Conservation (phyloP, 2,329 filamentous ascomycete genomes). For the Colletotrichum horii region DNA sequence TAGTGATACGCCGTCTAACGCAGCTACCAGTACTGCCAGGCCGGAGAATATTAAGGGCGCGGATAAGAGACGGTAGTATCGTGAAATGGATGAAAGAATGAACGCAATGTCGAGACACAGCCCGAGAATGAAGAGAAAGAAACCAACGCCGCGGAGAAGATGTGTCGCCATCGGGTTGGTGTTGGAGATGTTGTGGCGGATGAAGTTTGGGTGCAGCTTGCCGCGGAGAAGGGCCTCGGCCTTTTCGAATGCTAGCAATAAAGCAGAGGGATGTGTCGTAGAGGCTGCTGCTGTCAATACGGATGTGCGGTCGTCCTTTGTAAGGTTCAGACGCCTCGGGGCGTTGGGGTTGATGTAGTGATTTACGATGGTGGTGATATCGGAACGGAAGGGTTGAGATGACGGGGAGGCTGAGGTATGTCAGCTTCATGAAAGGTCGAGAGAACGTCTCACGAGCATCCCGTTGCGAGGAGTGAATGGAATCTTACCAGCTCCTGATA, state of each 20-base stretch:
- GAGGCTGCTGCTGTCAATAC: slow-evolving; percentile 44
- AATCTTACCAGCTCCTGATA: not conserved
- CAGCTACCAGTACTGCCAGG: slow-evolving; percentile 35
- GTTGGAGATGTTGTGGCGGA: slow-evolving; percentile 42
- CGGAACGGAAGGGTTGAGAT: slow-evolving; percentile 45
- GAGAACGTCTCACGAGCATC: not conserved
- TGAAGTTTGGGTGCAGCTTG: slow-evolving; percentile 44
- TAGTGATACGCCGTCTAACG: slow-evolving; percentile 41
- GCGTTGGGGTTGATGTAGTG: slow-evolving; percentile 43
- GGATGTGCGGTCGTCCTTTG: slow-evolving; percentile 38
- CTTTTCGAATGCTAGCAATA: slow-evolving; percentile 41
- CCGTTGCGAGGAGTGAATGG: not conserved
- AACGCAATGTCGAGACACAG: slow-evolving; percentile 35
- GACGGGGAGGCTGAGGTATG: not conserved
- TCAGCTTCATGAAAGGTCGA: not conserved
- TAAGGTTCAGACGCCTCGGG: slow-evolving; percentile 41
- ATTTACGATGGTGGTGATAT: slow-evolving; percentile 38
- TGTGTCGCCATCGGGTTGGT: slow-evolving; percentile 37
- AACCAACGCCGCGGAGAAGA: slow-evolving; percentile 30
- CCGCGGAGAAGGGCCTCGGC: slow-evolving; percentile 41
- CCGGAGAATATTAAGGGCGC: slow-evolving; percentile 40
- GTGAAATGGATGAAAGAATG: slow-evolving; percentile 31
- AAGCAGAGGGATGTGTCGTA: slow-evolving; percentile 50
- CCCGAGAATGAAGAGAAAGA: slow-evolving; percentile 27
- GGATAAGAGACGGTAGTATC: slow-evolving; percentile 32